phyloP scores from a whole-genome alignment of 768 basidiomycete species.

The Rhizopogon salebrosus region DNA sequence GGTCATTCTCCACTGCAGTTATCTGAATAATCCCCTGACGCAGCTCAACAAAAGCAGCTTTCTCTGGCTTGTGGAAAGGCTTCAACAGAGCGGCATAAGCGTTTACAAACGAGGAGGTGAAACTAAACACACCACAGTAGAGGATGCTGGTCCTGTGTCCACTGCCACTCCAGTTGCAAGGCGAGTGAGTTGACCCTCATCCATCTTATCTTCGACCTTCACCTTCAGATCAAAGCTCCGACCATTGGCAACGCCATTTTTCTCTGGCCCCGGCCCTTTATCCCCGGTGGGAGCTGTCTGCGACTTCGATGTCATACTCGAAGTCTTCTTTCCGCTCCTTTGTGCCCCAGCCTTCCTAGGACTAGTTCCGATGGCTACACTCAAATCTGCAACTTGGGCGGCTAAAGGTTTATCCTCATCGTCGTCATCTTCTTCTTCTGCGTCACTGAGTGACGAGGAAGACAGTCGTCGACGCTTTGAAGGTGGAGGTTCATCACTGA shows the following conservation, averaged over 20 bases:
- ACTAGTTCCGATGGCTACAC: conserved; percentile 24
- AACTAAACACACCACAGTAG: conserved; percentile 40
- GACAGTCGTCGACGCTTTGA: conserved; percentile 52
- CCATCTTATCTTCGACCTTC: conserved; percentile 77
- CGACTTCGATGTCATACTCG: conserved; percentile 56
- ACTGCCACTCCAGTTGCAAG: conserved; percentile 79
- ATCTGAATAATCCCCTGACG: conserved; percentile 80
- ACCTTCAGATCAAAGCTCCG: conserved; percentile 47
- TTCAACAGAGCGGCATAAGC: conserved; percentile 21
- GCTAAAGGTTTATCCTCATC: conserved; percentile 58
- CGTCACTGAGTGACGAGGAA: conserved; percentile 48
- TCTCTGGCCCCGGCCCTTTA: conserved; percentile 32
- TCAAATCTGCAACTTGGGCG: conserved; percentile 33
- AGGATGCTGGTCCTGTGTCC: conserved; percentile 48
- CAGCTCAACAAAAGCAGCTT: conserved; percentile 76
- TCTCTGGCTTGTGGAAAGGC: conserved; percentile 60
- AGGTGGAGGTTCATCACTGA: conserved; percentile 41
- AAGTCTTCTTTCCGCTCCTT: conserved; percentile 49
- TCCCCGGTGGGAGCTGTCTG: conserved; percentile 46
- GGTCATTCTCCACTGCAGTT: conserved; percentile 80
- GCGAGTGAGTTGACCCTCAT: conserved; percentile 69
- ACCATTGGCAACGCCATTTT: conserved; percentile 38
- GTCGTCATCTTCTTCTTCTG: conserved; percentile 39
- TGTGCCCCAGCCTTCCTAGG: conserved; percentile 28
- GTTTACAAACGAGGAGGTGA: background rate